Base-by-base conservation (phyloP, 768 basidiomycete genomes). In the Boletus sp. region DNA sequence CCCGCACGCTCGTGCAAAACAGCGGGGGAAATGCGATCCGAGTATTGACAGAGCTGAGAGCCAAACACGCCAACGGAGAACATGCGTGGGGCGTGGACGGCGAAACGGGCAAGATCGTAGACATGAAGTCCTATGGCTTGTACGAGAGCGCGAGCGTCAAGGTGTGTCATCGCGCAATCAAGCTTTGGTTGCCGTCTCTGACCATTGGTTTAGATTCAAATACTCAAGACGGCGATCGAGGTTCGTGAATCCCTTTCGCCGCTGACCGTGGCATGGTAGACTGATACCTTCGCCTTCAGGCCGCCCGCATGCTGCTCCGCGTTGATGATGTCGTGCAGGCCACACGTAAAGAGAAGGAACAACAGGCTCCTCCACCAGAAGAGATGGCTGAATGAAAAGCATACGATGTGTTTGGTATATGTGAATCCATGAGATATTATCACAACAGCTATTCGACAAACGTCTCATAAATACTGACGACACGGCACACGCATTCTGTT, bases 91-190 rank as follows among this genome's bases (percentile, higher is more conserved):
- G 97, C 53, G 90, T 99, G 39, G 87, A 98, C 63, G 97, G 96
- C 24, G 91, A 98, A 67, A 95, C 90, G 7, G 97, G 97, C 28
- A 96, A 95, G 75, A 87, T 94, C 40, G 90, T 90, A 41, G 92
- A 98, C 71, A 98, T 98, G 96, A 94, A 93, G 71, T 75, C 77
- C 46, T 97, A 98, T 71, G 94, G 94, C 1, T 76, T 99, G 57
- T 92, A 92, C 63, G 97, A 99, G 76, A 93, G 90, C 36, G 94
- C 96, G 5, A 94, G 92, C 62, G 96, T 99, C 69, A 98, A 98
- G 81, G 86, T 87, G 57, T 24, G 69, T 56, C 15, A 2, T 14
- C 28, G 24, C 35, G 18, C 36, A 37, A 40, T 30, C 36, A 6
- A 7, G 28, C n/a, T 10, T 20, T 59, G 30, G 3, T 9, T 20